Evolutionary conservation across 2,329 filamentous ascomycete species (phyloP).

Genomic region (Ramularia endophylla): DNA sequence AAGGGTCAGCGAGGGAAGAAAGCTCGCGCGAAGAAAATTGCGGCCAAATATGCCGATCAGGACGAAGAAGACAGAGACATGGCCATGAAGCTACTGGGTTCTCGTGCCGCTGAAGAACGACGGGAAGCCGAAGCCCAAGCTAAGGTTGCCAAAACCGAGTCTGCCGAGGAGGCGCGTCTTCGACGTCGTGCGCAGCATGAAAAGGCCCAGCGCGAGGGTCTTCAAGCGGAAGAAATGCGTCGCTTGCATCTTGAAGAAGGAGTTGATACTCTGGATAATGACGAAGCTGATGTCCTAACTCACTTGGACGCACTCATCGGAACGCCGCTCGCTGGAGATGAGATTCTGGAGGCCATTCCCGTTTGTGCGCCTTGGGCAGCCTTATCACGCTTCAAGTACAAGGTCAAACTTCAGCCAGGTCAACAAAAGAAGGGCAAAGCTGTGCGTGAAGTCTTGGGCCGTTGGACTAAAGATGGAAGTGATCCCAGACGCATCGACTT

Average conservation of each 20-base stretch:
- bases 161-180: slow-evolving; percentile 58
- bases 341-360: slow-evolving; percentile 62
- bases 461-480: slow-evolving; percentile 65
- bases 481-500: slow-evolving; percentile 40
- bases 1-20: slow-evolving; percentile 60
- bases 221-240: slow-evolving; percentile 66
- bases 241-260: slow-evolving; percentile 55
- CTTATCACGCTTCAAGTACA: slow-evolving; percentile 74
- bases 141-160: slow-evolving; percentile 61
- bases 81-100: slow-evolving; percentile 82
- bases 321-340: slow-evolving; percentile 71
- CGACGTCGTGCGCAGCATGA: slow-evolving; percentile 76
- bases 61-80: slow-evolving; percentile 87
- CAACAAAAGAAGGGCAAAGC: slow-evolving; percentile 90
- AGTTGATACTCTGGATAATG: slow-evolving; percentile 32
- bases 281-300: slow-evolving; percentile 40
- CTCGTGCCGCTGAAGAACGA: slow-evolving; percentile 59
- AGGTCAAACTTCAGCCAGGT: slow-evolving; percentile 89
- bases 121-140: slow-evolving; percentile 56
- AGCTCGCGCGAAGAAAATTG: slow-evolving; percentile 79
- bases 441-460: slow-evolving; percentile 78
- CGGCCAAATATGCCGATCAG: slow-evolving; percentile 85
- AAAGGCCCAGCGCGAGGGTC: slow-evolving; percentile 66
- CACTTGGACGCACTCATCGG: slow-evolving; percentile 69
- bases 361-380: slow-evolving; percentile 60